Percentiles rank a stretch among this genome's conserved stretches.
These are phyloP conservation scores for Fusarium caatingaense DNA, from an alignment of 2,329 filamentous ascomycete genomes.

Conservation along the genomic window DNA sequence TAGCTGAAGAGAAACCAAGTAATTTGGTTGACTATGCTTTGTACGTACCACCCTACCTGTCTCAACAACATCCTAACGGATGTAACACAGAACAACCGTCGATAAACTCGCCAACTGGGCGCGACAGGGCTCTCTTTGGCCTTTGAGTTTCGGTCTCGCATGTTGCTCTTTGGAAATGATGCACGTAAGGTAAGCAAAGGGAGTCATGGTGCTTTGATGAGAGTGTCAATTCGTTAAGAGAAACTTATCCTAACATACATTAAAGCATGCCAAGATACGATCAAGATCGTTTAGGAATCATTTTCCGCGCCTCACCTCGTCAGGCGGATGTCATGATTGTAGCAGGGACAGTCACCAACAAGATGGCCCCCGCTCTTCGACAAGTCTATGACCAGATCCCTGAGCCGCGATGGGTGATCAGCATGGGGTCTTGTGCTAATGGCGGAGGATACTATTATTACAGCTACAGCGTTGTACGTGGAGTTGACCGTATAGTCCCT, in stretches of 20 bases:
- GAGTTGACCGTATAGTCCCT: conserved; percentile 73
- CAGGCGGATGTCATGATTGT: conserved; percentile 76
- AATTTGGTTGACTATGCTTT: conserved; percentile 31
- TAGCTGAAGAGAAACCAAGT: conserved; percentile 21
- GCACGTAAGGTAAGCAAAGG: conserved; percentile 55
- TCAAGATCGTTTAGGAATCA: conserved; percentile 72
- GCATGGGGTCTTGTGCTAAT: conserved; percentile 78
- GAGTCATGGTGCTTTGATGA: neutral
- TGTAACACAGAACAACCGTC: conserved; percentile 65
- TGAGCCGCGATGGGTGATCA: conserved; percentile 71
- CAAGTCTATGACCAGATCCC: conserved; percentile 77
- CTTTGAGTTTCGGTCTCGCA: conserved; percentile 70
- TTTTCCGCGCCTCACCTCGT: conserved; percentile 73
- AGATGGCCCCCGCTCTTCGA: conserved; percentile 73
- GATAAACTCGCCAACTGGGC: conserved; percentile 69
- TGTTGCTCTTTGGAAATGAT: conserved; percentile 75
- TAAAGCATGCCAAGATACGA: conserved; percentile 67
- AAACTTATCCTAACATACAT: neutral
- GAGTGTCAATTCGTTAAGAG: neutral
- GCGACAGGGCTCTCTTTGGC: conserved; percentile 69
- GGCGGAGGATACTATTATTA: conserved; percentile 81
- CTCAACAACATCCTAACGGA: too few species aligned
- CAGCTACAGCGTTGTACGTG: conserved; percentile 73
- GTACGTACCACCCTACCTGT: neutral
- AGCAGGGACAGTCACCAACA: conserved; percentile 74